Base-by-base conservation (phyloP, 176 grass and related monocot species). In the Juncus effusus region DNA sequence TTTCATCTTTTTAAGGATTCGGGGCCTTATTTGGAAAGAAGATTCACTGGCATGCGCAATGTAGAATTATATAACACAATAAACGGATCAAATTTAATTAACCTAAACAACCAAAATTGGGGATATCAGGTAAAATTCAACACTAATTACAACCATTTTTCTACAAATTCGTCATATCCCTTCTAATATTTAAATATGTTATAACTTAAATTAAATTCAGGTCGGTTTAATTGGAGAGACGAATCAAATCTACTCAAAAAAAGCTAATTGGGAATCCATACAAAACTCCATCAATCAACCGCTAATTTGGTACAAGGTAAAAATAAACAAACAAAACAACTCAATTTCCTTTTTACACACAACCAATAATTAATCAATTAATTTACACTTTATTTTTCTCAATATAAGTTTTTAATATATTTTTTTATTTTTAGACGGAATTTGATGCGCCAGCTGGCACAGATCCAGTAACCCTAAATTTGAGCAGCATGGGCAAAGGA, bases 251-350 rank as follows among this genome's bases (percentile, higher is more conserved):
- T 86, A 92, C 80, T 62, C 72, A 6, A 42, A 39, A 63, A 40
- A 42, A 45, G 77, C 65, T 41, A 6, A 65, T 74, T 97, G 93
- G 93, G 74, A 13, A 58, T 45, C 61, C 40, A 59, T 81, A 14
- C n/a, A 77, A 11, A 77, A 86, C 79, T 76, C 72, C 39, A 61
- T 47, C 74, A 45, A 80, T 41, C 54, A 76, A 51, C 74, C 78
- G 0, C 80, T 89, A 74, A 80, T 60, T 13, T 97, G 94, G 88
- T 97, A 89, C 78, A 80, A 89, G 90, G 90, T 94, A 85, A 15
- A 73, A 42, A 7, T n/a, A 13, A 74, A 28, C 1, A 28, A 1
- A 28, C 19, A 28, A 28, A 28, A 28, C 0, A 28, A 28, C 19
- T 28, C 19, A 28, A 28, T 28, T 47, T 47, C 44, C 4, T 47